A percentile compares a stretch with the other conserved stretches of the same genome.
Conservation (phyloP, 2,329 filamentous ascomycete genomes). For the Cercospora brassicicola region DNA sequence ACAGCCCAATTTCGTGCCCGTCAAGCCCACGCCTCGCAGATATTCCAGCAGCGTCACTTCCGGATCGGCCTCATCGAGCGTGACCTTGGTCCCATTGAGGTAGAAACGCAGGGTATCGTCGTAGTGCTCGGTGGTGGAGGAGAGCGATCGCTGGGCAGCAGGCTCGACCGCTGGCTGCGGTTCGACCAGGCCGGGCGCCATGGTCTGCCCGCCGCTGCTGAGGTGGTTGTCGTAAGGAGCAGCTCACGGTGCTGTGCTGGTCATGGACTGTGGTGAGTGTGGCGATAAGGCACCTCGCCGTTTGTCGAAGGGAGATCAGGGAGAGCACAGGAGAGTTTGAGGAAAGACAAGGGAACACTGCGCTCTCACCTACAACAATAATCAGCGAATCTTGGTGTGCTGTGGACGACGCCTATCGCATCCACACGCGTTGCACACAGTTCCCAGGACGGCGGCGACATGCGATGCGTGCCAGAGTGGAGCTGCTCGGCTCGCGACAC, state of each 20-base stretch:
- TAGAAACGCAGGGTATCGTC: slow-evolving; percentile 90
- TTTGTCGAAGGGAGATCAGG: not conserved
- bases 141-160: slow-evolving; percentile 51
- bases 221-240: not conserved
- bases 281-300: not conserved
- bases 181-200: slow-evolving; percentile 61
- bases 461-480: slow-evolving; percentile 4
- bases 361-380: not conserved
- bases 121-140: slow-evolving; percentile 70
- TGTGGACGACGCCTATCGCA: not conserved
- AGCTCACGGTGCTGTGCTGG: not conserved
- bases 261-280: not conserved
- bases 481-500: not conserved
- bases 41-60: slow-evolving; percentile 93
- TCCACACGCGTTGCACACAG: not conserved
- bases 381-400: not conserved
- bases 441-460: slow-evolving; percentile 8
- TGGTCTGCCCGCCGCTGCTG: slow-evolving; percentile 33
- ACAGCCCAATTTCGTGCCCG: slow-evolving; percentile 94
- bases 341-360: not conserved
- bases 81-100: slow-evolving; percentile 87
- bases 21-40: slow-evolving; percentile 85
- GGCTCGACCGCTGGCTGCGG: slow-evolving; percentile 51
- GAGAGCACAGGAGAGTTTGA: not conserved
- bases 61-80: slow-evolving; percentile 82